phyloP scores from a whole-genome alignment of 352 stramenopile genomes.

The Plasmopara viticola region DNA sequence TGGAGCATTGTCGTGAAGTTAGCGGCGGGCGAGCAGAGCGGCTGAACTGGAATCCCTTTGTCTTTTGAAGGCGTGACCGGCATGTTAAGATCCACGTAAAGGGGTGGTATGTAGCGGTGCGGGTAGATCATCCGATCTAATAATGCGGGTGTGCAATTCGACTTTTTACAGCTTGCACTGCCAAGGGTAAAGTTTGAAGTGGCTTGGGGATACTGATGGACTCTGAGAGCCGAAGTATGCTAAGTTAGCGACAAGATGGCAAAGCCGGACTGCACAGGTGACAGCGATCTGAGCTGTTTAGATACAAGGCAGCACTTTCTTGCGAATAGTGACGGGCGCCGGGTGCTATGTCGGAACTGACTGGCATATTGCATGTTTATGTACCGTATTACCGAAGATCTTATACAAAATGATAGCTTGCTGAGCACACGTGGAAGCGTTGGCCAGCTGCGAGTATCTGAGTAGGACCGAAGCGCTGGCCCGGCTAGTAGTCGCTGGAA shows the following conservation, averaged over 20 bases:
- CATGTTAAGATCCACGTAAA: conserved; percentile 39
- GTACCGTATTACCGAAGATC: neutral
- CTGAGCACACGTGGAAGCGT: neutral
- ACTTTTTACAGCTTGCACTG: conserved; percentile 11
- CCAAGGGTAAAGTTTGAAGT: conserved; percentile 27
- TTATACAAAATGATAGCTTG: neutral
- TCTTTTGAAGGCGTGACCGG: conserved; percentile 21
- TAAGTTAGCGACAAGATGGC: conserved; percentile 13
- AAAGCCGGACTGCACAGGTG: conserved; percentile 20
- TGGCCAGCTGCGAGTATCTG: neutral
- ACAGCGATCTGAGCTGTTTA: conserved; percentile 26
- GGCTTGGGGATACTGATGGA: conserved; percentile 9
- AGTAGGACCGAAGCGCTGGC: neutral
- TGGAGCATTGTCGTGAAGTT: conserved; percentile 21
- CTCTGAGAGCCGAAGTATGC: conserved; percentile 6
- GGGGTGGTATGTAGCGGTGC: conserved; percentile 33
- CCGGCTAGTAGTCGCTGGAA: neutral
- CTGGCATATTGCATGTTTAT: neutral
- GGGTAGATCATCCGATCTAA: conserved; percentile 25
- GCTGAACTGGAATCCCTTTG: conserved; percentile 11
- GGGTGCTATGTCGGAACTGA: neutral
- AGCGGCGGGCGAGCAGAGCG: conserved; percentile 13
- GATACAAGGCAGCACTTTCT: conserved; percentile 16
- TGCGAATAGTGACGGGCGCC: neutral
- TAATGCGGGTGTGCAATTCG: conserved; percentile 3